Base-by-base conservation (phyloP, 2,329 filamentous ascomycete species). In the Stemphylium lycopersici region DNA sequence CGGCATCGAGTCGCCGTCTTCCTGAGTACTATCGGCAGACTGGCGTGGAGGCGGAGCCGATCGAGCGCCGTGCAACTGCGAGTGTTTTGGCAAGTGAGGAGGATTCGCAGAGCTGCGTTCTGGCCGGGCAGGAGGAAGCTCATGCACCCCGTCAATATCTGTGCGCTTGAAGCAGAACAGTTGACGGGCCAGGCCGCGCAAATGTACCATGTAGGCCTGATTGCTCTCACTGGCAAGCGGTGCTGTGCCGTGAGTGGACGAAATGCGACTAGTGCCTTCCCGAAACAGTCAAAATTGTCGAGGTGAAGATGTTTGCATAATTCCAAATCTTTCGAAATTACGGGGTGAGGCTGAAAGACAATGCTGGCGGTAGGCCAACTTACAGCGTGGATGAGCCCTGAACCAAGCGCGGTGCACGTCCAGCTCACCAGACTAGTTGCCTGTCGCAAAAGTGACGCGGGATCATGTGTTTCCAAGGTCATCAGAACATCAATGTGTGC, bases 381-480 rank as follows among this genome's bases (percentile, higher is more conserved):
- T 10, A 16, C 16, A 15, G 16, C 16, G 33, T 16, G 12, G 7
- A 16, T 24, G 18, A 41, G 11, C 32, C 13, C 16, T 38, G 34
- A 40, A 36, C 11, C 20, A 18, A 10, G 18, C 16, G 22, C n/a
- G 32, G 38, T 26, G 29, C 34, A 16, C 24, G 22, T 36, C 32
- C 40, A 36, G 26, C 43, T 22, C 13, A 7, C 20, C 18, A 44
- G 22, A 26, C 37, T 42, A 54, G 37, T 29, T 39, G 42, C 41
- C 33, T 45, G 26, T 54, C 45, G 41, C 51, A 57, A 57, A 57
- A 57, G 46, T 50, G 44, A 57, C 55, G 55, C 55, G 54, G 22
- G 31, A 38, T 48, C 54, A 57, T 43, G 51, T 55, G 46, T 44
- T 13, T 16, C 18, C 15, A 31, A 10, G 15, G 20, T 24, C 18